Percentiles rank a stretch among this genome's conserved stretches.
phyloP scores from a whole-genome alignment of 2,329 filamentous ascomycete species.

The Fusarium falciforme region DNA sequence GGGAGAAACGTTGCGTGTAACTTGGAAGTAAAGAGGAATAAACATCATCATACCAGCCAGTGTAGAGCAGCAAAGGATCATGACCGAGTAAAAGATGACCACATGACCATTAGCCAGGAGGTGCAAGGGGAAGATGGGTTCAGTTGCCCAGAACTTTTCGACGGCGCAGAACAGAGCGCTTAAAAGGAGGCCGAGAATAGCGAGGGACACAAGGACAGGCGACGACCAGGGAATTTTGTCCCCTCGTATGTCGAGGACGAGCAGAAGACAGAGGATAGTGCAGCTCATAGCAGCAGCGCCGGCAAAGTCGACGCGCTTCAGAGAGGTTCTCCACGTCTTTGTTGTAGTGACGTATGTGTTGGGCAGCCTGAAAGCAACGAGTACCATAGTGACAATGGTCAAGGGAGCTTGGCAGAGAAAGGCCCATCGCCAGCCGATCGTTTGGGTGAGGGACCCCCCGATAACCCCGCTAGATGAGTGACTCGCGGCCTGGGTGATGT shows the following conservation, averaged over 20 bases:
- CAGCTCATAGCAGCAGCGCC: background rate
- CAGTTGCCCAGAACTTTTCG: background rate
- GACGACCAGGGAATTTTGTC: background rate
- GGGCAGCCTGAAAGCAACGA: background rate
- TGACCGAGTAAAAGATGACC: slow-evolving; percentile 1
- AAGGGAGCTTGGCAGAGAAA: slow-evolving; percentile 6
- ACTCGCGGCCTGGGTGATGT: slow-evolving; percentile 16
- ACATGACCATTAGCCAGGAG: background rate
- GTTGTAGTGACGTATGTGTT: background rate
- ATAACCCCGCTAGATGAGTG: slow-evolving; percentile 15
- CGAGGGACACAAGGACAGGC: background rate
- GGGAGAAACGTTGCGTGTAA: background rate
- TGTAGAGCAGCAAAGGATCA: slow-evolving; percentile 2
- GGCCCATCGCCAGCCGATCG: slow-evolving; percentile 24
- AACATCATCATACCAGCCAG: slow-evolving; percentile 10
- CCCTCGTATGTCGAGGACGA: slow-evolving; percentile 6
- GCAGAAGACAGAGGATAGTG: background rate
- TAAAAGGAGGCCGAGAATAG: background rate
- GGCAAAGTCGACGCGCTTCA: slow-evolving; percentile 2
- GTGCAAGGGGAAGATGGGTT: slow-evolving; percentile 12
- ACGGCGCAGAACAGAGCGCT: background rate
- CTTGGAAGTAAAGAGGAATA: slow-evolving; percentile 16
- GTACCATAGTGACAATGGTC: background rate
- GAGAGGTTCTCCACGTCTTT: background rate
- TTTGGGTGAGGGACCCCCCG: slow-evolving; percentile 10